Evolutionary conservation across 2,329 filamentous ascomycete genomes (phyloP).

Genomic region (Coleophoma cylindrospora): DNA sequence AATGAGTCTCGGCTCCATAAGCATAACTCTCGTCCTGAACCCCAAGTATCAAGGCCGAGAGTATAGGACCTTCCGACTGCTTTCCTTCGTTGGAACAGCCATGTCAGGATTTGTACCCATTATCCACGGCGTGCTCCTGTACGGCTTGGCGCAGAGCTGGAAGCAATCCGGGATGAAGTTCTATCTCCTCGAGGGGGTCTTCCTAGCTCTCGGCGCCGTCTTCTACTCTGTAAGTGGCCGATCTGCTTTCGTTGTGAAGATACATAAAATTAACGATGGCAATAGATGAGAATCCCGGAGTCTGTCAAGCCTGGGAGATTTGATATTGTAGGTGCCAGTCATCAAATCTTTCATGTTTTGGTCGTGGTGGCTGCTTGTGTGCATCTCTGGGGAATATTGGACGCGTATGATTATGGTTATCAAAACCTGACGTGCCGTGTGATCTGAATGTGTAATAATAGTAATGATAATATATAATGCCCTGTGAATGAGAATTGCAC

Average conservation of each 20-base stretch:
- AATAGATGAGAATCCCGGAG: constrained; percentile 14
- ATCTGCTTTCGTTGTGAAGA: neutral
- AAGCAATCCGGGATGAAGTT: constrained; percentile 13
- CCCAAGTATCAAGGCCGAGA: constrained; percentile 14
- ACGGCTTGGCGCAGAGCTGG: constrained; percentile 7
- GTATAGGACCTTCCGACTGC: constrained; percentile 14
- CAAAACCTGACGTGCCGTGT: neutral
- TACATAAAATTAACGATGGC: neutral
- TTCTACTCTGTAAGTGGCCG: constrained; percentile 8
- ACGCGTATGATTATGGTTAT: constrained; percentile 9
- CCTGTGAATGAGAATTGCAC: too few species aligned
- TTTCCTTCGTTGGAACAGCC: constrained; percentile 14
- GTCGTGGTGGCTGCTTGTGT: constrained; percentile 8
- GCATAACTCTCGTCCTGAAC: constrained; percentile 25
- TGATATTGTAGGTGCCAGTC: constrained; percentile 15
- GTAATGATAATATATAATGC: too few species aligned
- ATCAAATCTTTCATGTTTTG: constrained; percentile 20
- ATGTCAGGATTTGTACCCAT: constrained; percentile 16
- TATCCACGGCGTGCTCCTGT: constrained; percentile 10
- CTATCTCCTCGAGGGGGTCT: constrained; percentile 11
- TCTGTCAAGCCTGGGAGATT: constrained; percentile 12
- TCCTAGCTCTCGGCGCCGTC: constrained; percentile 9
- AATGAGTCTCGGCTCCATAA: constrained; percentile 25
- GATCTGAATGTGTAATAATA: too few species aligned
- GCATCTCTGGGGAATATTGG: constrained; percentile 10